Conservation (phyloP, 208 protist genomes). For the Trypanosoma cruzi region DNA sequence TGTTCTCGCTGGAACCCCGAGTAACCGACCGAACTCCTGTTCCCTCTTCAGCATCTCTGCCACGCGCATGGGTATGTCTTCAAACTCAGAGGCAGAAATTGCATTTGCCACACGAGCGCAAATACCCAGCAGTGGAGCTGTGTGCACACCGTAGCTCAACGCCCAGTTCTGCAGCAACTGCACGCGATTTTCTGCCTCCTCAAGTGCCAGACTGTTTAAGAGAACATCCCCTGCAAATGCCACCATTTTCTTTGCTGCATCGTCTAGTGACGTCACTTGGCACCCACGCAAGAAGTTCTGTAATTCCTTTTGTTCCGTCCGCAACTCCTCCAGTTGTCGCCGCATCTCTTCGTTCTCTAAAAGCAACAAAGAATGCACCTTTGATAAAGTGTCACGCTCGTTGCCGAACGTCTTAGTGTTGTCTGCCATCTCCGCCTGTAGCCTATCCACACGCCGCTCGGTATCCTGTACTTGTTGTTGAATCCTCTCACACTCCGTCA, state of each 20-base stretch:
- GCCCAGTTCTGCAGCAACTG: slow-evolving; percentile 10
- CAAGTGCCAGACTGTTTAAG: not conserved
- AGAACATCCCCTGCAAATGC: not conserved
- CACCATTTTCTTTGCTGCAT: slow-evolving; percentile 6
- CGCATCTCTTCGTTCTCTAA: slow-evolving; percentile 20
- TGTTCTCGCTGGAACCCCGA: slow-evolving; percentile 16
- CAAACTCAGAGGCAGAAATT: slow-evolving; percentile 10
- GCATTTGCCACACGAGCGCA: slow-evolving; percentile 20
- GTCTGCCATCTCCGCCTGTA: slow-evolving; percentile 17
- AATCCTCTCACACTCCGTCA: slow-evolving; percentile 10
- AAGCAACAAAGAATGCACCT: slow-evolving; percentile 11
- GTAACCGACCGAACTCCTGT: slow-evolving; percentile 9
- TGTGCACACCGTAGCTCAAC: not conserved
- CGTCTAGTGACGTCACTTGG: slow-evolving; percentile 8
- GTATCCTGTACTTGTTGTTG: slow-evolving; percentile 6
- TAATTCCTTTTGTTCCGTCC: slow-evolving; percentile 7
- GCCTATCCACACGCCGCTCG: slow-evolving; percentile 7
- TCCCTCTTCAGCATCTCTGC: slow-evolving; percentile 2
- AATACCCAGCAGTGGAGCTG: not conserved
- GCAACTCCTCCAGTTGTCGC: slow-evolving; percentile 10
- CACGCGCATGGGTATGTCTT: slow-evolving; percentile 14
- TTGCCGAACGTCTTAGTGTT: slow-evolving; percentile 7
- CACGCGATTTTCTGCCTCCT: slow-evolving; percentile 12
- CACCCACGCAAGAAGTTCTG: slow-evolving; percentile 14
- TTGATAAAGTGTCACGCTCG: slow-evolving; percentile 15